Conservation (phyloP, 2,329 filamentous ascomycete species). For the Bipolaris victoriae region DNA sequence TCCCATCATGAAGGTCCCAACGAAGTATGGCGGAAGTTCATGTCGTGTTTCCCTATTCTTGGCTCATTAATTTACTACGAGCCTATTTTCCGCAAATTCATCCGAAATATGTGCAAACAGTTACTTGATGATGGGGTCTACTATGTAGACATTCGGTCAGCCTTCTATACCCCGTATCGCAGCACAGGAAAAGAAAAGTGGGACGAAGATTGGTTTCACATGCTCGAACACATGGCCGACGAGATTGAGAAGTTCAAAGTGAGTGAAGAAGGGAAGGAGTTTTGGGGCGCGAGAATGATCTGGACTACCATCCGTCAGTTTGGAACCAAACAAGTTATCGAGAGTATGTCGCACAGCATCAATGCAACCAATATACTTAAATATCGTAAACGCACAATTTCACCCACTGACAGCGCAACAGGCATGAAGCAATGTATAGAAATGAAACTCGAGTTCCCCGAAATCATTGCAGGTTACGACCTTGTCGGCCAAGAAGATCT, state of each 20-base stretch:
- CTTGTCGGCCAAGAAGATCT: slow-evolving; percentile 86
- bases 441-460: slow-evolving; percentile 78
- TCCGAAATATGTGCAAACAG: slow-evolving; percentile 72
- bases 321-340: slow-evolving; percentile 69
- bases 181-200: slow-evolving; percentile 67
- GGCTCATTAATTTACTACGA: slow-evolving; percentile 84
- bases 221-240: slow-evolving; percentile 76
- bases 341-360: slow-evolving; percentile 54
- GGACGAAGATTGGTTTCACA: slow-evolving; percentile 70
- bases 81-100: slow-evolving; percentile 80
- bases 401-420: slow-evolving; percentile 15
- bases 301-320: slow-evolving; percentile 77
- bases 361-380: no score
- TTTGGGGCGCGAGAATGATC: slow-evolving; percentile 86
- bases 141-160: slow-evolving; percentile 82
- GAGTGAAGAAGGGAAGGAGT: slow-evolving; percentile 71
- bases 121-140: slow-evolving; percentile 81
- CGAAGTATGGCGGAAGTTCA: slow-evolving; percentile 84
- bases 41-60: slow-evolving; percentile 73
- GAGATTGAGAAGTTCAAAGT: slow-evolving; percentile 78
- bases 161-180: slow-evolving; percentile 75
- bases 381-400: no score
- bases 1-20: slow-evolving; percentile 83
- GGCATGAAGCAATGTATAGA: slow-evolving; percentile 86
- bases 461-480: slow-evolving; percentile 86